Evolutionary conservation across 2,329 filamentous ascomycete species (phyloP), one percentile per base, ranked within the genome.

Genomic region (Pseudogymnoascus sp.): DNA sequence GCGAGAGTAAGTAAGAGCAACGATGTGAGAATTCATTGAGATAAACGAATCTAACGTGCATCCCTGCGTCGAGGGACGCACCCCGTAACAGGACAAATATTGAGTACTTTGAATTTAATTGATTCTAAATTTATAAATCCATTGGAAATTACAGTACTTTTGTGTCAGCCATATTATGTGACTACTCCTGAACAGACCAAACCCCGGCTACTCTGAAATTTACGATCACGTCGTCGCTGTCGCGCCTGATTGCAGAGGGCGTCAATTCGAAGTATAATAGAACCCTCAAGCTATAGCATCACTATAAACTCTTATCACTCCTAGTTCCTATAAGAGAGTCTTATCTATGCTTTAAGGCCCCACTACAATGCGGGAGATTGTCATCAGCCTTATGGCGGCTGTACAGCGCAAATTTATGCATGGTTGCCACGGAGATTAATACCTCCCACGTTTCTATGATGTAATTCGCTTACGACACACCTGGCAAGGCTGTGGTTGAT

Each of bases 301-400:
- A 36, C 34, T 9, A 36, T 9, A 9, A 36, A 9, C 34, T 36
- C 34, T 36, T 36, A 2, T 16, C 38, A 8, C n/a, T 8, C 9
- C 18, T 49, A 18, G 59, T 56, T 28, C 46, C 63, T 43, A 64
- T 67, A 67, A 28, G 67, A 65, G 42, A 16, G 21, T 66, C 67
- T 61, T 21, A 68, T 67, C 46, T 66, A 31, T 64, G 59, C 65
- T 68, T 67, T 59, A 46, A 16, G 66, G 63, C 53, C 64, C 66
- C n/a, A 46, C 63, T 28, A 64, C 63, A 28, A 68, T 67, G 40
- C 61, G 63, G 31, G 34, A 63, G 23, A 64, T 25, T 3, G 21
- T 63, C 14, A 63, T 63, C 16, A 65, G 63, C 63, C 63, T 12
- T 36, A 9, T 36, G 34, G 9, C 11, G 34, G 11, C 34, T 12